Evolutionary conservation across 441 rosid species (phyloP).

Genomic region (Eruca vesicaria): DNA sequence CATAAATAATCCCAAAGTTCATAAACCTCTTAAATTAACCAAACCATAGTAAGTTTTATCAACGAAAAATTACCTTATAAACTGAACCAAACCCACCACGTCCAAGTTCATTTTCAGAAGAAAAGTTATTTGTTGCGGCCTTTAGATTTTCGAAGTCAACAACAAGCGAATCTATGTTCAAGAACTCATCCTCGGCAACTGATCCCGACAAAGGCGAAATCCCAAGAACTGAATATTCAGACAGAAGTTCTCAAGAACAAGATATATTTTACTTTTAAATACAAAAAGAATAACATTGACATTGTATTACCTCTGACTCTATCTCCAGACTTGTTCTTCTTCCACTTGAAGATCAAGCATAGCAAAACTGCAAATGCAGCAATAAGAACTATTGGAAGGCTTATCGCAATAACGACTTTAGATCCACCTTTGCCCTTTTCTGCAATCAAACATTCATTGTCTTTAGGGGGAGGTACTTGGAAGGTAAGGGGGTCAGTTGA

Average conservation of each 20-base stretch:
- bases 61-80: constrained; percentile 23
- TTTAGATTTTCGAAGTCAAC: constrained; percentile 31
- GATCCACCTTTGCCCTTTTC: neutral
- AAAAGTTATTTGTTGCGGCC: constrained; percentile 42
- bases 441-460: constrained; percentile 14
- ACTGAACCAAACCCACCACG: constrained; percentile 39
- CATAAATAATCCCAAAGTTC: neutral
- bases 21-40: neutral
- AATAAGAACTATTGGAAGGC: constrained; percentile 13
- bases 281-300: neutral
- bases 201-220: constrained; percentile 9
- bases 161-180: constrained; percentile 29
- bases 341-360: constrained; percentile 23
- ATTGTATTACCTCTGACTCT: constrained; percentile 30
- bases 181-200: neutral
- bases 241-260: neutral
- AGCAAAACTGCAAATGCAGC: constrained; percentile 21
- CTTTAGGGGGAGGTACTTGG: too few relatives aligned
- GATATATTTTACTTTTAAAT: neutral
- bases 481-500: too few relatives aligned
- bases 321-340: constrained; percentile 18
- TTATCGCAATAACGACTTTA: constrained; percentile 21
- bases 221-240: constrained; percentile 1
- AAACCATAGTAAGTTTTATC: neutral
- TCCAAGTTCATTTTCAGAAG: constrained; percentile 43